Percentiles rank a stretch among this genome's conserved stretches.
These are phyloP conservation scores for Alternaria conjuncta DNA, from an alignment of 2,329 filamentous ascomycete species.

Conservation along the genomic window DNA sequence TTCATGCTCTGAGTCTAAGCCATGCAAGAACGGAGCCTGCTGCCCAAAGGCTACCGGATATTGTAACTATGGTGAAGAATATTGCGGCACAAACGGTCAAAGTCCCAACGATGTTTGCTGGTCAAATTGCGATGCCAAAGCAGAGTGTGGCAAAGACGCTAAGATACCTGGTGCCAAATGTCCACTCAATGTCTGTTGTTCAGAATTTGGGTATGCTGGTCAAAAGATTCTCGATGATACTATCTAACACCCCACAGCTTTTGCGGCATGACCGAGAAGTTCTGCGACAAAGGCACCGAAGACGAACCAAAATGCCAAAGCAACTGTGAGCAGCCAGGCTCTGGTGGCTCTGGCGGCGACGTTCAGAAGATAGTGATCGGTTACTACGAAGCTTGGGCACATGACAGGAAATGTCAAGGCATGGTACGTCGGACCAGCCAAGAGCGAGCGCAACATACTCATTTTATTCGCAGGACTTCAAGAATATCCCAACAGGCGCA, in stretches of 20 bases:
- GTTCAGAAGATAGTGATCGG: background rate
- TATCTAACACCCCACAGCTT: background rate
- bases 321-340: conserved; percentile 5
- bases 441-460: no score
- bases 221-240: background rate
- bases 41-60: background rate
- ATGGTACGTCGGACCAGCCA: background rate
- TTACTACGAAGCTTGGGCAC: conserved; percentile 7
- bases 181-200: conserved; percentile 5
- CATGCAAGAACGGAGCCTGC: background rate
- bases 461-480: no score
- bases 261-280: conserved; percentile 1
- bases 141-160: conserved; percentile 1
- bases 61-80: background rate
- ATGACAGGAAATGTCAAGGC: background rate
- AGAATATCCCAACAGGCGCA: background rate
- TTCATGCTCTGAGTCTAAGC: background rate
- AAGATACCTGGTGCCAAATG: background rate
- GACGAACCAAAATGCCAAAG: conserved; percentile 1
- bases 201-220: background rate
- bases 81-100: background rate
- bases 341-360: no score
- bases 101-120: background rate
- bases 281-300: background rate
- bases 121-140: conserved; percentile 5